Evolutionary conservation across 768 basidiomycete genomes (phyloP), one percentile per base, ranked within the genome.

Genomic region (Grammothele lineata): DNA sequence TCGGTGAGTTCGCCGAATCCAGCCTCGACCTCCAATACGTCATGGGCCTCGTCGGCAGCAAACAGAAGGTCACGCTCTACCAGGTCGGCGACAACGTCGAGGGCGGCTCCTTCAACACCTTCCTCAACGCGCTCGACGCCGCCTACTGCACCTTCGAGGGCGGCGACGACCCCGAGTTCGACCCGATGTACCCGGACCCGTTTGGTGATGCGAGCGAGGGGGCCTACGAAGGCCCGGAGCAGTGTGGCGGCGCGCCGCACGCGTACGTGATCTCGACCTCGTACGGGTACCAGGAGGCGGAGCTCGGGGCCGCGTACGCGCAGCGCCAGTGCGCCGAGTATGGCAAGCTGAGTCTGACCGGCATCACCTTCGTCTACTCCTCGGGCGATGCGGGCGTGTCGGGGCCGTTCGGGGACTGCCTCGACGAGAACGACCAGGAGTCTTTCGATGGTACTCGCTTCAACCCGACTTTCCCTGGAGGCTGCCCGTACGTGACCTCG

Each of bases 11-110:
- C 41, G 80, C 73, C 18, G 87, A 87, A 69, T 82, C 84, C 22
- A 73, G 82, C 57, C 74, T 88, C 3, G 87, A 88, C 59, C 76
- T 87, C 17, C 77, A 87, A 62, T 87, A 85, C 43, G 78, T 70
- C 11, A 78, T 88, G 55, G 72, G 74, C 7, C 66, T 81, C 23
- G 54, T 58, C 1, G 59, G 57, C 12, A 43, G 57, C 41, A 36
- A 19, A 11, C 24, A 58, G 46, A 39, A 47, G n/a, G 55, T 60
- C n/a, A 55, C 55, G 14, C 43, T 58, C 7, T 60, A 57, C 35
- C 59, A 62, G 37, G 51, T 48, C 4, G 57, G 61, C 8, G 40
- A 48, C 27, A 32, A 41, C 26, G 27, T 30, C 27, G 27, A 30
- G 14, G 27, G 27, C 27, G 27, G 27, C 27, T 30, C 27, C 27